Evolutionary conservation across 768 basidiomycete genomes (phyloP).

Genomic region (Suillus paluster): DNA sequence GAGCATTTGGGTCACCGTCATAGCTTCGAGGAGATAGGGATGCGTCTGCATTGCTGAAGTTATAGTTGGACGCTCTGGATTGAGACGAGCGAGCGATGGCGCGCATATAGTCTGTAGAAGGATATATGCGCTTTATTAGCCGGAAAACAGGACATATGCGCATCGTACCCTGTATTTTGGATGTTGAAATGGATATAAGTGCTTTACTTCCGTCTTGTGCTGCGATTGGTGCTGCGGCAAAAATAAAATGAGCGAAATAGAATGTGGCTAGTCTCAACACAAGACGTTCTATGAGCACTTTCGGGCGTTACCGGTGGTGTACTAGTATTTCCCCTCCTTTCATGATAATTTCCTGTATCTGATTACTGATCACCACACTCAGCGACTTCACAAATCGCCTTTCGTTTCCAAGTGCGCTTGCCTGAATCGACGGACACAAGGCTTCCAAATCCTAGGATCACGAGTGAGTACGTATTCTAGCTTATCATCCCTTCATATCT

Average conservation of each 20-base stretch:
- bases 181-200: background rate
- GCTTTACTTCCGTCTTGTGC: background rate
- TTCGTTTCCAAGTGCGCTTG: background rate
- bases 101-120: background rate
- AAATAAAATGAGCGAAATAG: too few relatives aligned
- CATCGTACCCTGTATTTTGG: background rate
- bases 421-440: background rate
- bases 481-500: background rate
- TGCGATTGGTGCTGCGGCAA: too few relatives aligned
- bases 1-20: background rate
- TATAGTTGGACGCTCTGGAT: background rate
- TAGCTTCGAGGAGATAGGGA: background rate
- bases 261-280: too few relatives aligned
- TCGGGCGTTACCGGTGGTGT: too few relatives aligned
- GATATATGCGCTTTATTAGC: background rate
- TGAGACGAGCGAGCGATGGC: background rate
- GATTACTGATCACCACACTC: too few relatives aligned
- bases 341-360: too few relatives aligned
- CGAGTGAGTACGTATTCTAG: background rate
- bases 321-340: too few relatives aligned
- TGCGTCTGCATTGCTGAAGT: background rate
- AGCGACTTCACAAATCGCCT: background rate
- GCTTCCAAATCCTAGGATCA: background rate
- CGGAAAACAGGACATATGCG: background rate
- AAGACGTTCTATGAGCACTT: slow-evolving; percentile 48